Conservation (phyloP, 129 eudicot species). For the Artemisia tridentata region DNA sequence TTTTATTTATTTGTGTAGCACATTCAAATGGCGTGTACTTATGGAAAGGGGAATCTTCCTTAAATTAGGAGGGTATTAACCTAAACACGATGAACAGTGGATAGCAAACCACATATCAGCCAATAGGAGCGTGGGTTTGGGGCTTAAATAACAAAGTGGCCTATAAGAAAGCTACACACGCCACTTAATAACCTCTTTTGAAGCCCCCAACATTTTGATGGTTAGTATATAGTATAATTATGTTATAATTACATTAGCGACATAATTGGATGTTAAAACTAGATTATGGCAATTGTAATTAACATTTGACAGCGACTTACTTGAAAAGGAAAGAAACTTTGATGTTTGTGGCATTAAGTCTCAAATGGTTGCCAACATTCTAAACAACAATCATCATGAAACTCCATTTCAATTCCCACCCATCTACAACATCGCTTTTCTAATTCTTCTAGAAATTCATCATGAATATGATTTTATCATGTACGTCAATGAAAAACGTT, state of each 20-base stretch:
- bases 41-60: neutral
- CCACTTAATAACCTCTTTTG: too few relatives aligned
- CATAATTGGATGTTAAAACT: neutral
- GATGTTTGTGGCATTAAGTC: slow-evolving; percentile 9
- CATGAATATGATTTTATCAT: slow-evolving; percentile 5
- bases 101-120: too few relatives aligned
- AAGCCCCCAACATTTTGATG: too few relatives aligned
- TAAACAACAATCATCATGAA: slow-evolving; percentile 13
- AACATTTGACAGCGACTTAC: slow-evolving; percentile 14
- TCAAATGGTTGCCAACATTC: slow-evolving; percentile 20
- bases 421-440: slow-evolving; percentile 5
- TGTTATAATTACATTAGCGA: neutral
- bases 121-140: too few relatives aligned
- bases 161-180: too few relatives aligned
- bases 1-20: too few relatives aligned
- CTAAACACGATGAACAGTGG: too few relatives aligned
- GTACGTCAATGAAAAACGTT: neutral
- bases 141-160: too few relatives aligned
- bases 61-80: too few relatives aligned
- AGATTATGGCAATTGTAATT: neutral
- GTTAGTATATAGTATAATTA: neutral
- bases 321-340: slow-evolving; percentile 6
- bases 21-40: too few relatives aligned
- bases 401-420: slow-evolving; percentile 16
- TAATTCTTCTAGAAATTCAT: slow-evolving; percentile 3